Evolutionary conservation across 2,329 filamentous ascomycete genomes (phyloP).

Genomic region (Venturia aucupariae): DNA sequence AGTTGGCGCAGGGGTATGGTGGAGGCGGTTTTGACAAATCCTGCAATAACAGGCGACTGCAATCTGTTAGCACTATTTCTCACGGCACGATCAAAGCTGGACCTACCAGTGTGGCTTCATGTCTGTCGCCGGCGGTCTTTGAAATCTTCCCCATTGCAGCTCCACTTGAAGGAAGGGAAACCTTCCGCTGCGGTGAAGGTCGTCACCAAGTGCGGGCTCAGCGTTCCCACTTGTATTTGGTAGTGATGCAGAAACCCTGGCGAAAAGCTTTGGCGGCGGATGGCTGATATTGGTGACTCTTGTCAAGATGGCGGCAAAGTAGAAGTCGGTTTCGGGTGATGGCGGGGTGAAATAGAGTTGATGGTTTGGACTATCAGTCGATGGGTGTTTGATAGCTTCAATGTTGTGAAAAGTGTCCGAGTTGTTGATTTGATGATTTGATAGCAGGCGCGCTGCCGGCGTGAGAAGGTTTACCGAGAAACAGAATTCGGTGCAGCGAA

Average conservation of each 20-base stretch:
- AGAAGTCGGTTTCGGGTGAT: not conserved
- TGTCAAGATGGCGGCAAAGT: not conserved
- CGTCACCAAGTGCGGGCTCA: not conserved
- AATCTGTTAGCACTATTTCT: conserved; percentile 7
- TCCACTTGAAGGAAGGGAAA: conserved; percentile 27
- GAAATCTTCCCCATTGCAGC: conserved; percentile 45
- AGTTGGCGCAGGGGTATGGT: conserved; percentile 65
- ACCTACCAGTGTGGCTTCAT: conserved; percentile 43
- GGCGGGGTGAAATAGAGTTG: not conserved
- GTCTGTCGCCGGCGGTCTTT: conserved; percentile 44
- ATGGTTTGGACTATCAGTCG: not conserved
- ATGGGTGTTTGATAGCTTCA: not conserved
- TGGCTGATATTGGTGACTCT: not conserved
- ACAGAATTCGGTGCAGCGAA: not conserved
- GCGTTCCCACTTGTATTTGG: not conserved
- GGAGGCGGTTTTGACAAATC: conserved; percentile 66
- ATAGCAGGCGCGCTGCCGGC: not conserved
- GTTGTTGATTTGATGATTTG: not conserved
- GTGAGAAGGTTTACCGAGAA: not conserved
- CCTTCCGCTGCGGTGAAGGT: conserved; percentile 20
- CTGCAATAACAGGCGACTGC: conserved; percentile 79
- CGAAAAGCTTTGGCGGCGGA: not conserved
- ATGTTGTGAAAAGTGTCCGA: not conserved
- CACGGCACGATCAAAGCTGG: not conserved
- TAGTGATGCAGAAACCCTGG: not conserved